Conservation (phyloP, 805 yeast genomes). For the Deakozyma indianensis region DNA sequence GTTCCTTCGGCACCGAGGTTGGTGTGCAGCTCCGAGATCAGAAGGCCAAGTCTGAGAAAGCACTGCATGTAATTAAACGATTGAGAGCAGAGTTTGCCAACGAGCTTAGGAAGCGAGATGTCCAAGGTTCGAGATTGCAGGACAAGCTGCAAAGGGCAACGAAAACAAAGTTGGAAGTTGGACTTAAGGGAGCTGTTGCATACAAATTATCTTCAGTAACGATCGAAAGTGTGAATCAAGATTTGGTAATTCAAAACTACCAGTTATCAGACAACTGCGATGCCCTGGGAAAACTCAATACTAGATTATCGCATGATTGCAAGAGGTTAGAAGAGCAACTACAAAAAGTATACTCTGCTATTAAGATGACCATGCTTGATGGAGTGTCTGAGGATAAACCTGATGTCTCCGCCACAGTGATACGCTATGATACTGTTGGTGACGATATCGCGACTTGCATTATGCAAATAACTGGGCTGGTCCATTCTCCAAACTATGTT, state of each 20-base stretch:
- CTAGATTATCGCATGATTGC: not conserved
- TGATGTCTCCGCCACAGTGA: not conserved
- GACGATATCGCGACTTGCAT: not conserved
- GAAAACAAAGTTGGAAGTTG: not conserved
- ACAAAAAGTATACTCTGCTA: not conserved
- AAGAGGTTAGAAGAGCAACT: not conserved
- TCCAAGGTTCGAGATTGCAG: not conserved
- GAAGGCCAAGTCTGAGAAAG: not conserved
- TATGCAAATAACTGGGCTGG: not conserved
- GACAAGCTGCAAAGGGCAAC: not conserved
- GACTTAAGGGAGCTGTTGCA: not conserved
- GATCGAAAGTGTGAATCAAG: not conserved
- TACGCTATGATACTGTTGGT: not conserved
- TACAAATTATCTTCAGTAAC: not conserved
- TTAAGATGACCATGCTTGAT: not conserved
- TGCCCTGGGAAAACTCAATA: not conserved
- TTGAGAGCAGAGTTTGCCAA: not conserved
- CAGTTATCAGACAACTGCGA: not conserved
- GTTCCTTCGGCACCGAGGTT: not conserved
- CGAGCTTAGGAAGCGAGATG: not conserved
- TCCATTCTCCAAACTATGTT: not conserved
- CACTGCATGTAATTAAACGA: not conserved
- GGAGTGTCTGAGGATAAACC: not conserved
- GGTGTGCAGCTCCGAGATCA: not conserved
- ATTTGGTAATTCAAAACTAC: not conserved